phyloP scores from a whole-genome alignment of 768 basidiomycete genomes.

The Phylloporus sp. region DNA sequence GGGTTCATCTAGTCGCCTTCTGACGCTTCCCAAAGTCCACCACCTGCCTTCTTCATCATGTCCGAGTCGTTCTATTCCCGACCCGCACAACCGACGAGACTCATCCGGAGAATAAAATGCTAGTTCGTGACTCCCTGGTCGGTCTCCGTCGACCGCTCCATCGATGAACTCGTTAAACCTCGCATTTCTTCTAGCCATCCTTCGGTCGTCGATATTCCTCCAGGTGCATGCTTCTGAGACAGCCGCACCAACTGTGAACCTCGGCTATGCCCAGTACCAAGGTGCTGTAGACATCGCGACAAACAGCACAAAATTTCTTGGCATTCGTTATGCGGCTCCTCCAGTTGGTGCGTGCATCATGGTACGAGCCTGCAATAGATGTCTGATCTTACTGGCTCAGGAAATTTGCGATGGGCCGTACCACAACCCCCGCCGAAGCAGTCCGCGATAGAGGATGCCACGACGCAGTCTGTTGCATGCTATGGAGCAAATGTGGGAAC shows the following conservation, averaged over 20 bases:
- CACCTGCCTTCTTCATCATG: too few species aligned
- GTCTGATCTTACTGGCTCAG: background rate
- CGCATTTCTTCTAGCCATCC: background rate
- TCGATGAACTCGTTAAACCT: background rate
- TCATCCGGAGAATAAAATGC: background rate
- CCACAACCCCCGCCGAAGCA: background rate
- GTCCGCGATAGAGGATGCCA: background rate
- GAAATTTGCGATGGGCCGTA: slow-evolving; percentile 4
- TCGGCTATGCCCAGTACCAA: slow-evolving; percentile 8
- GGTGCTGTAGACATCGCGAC: background rate
- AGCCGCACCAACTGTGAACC: background rate
- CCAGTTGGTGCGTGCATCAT: background rate
- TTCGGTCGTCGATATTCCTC: background rate
- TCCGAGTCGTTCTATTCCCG: background rate
- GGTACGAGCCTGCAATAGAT: background rate
- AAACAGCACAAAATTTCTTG: slow-evolving; percentile 1
- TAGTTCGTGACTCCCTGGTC: too few species aligned
- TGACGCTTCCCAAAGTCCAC: too few species aligned
- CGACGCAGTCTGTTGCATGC: background rate
- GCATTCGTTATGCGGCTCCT: slow-evolving; percentile 6
- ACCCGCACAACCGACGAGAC: background rate
- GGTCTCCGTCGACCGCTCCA: background rate
- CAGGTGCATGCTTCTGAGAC: background rate
- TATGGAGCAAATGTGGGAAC: background rate
- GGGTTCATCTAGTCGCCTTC: too few species aligned